Conservation (phyloP, 805 yeast species). For the Yarrowia alimentaria region DNA sequence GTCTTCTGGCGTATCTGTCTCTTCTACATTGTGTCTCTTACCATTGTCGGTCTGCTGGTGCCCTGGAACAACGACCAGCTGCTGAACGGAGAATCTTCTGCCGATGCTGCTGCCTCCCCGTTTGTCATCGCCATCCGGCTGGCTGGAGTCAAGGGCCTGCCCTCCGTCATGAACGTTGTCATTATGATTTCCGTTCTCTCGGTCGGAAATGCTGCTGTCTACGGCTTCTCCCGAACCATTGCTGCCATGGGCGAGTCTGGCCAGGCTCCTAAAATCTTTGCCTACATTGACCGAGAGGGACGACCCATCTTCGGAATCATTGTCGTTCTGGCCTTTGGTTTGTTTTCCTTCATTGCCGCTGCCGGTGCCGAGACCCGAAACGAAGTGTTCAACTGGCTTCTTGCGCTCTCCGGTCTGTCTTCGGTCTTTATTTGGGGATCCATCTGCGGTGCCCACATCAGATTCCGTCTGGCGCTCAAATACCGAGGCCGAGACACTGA, state of each 20-base stretch:
- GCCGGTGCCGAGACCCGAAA: constrained; percentile 47
- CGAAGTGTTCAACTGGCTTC: constrained; percentile 64
- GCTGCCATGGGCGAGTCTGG: constrained; percentile 64
- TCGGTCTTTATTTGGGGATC: constrained; percentile 75
- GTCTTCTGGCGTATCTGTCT: constrained; percentile 75
- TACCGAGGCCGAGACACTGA: constrained; percentile 58
- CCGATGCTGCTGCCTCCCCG: constrained; percentile 64
- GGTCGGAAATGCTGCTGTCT: constrained; percentile 68
- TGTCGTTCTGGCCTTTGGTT: constrained; percentile 46
- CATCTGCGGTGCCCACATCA: constrained; percentile 60
- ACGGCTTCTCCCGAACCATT: constrained; percentile 64
- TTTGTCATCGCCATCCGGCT: constrained; percentile 64
- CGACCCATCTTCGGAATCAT: constrained; percentile 65
- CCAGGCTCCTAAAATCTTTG: constrained; percentile 56
- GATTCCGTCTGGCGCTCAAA: constrained; percentile 54
- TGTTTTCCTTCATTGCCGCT: constrained; percentile 57
- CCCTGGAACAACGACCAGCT: constrained; percentile 52
- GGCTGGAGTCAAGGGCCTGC: constrained; percentile 63
- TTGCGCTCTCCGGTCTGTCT: constrained; percentile 70
- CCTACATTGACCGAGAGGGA: constrained; percentile 66
- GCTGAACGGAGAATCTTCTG: constrained; percentile 58
- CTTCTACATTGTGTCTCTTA: constrained; percentile 60
- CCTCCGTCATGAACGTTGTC: constrained; percentile 68
- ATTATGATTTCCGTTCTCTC: constrained; percentile 66
- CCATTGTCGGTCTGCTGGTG: constrained; percentile 61